These are phyloP conservation scores for Eremochloa ophiuroides DNA, from an alignment of 176 grass and related monocot genomes.

Conservation along the genomic window DNA sequence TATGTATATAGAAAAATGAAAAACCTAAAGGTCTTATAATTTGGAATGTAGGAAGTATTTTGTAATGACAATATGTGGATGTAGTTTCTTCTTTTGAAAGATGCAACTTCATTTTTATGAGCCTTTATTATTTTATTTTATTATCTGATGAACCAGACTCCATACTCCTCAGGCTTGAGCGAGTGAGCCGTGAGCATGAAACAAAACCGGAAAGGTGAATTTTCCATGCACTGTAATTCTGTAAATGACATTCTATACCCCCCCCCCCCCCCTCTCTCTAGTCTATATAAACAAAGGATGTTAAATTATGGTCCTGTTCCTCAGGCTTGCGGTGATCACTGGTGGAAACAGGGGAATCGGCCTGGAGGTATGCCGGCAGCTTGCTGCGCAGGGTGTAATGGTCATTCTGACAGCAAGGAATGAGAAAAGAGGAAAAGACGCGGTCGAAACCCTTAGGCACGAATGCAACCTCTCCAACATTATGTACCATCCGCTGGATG, in stretches of 20 bases:
- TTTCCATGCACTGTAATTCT: neutral
- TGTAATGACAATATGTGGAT: too few species aligned
- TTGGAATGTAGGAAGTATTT: too few species aligned
- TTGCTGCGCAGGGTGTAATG: conserved; percentile 28
- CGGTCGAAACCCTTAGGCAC: conserved; percentile 27
- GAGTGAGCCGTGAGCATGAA: neutral
- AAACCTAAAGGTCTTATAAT: too few species aligned
- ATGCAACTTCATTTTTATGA: too few species aligned
- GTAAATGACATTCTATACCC: neutral
- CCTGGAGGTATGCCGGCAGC: conserved; percentile 1
- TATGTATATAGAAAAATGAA: too few species aligned
- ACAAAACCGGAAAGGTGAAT: conserved; percentile 21
- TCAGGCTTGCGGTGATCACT: conserved; percentile 29
- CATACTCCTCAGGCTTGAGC: neutral
- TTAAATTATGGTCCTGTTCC: neutral
- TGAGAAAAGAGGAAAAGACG: conserved; percentile 42
- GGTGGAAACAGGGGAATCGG: neutral
- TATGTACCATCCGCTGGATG: conserved; percentile 59
- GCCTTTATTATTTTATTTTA: too few species aligned
- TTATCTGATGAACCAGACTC: neutral
- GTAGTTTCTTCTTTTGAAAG: too few species aligned
- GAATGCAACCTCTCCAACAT: conserved; percentile 34
- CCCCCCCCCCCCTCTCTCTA: too few species aligned
- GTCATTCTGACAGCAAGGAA: conserved; percentile 69
- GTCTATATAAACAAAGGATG: neutral